phyloP scores from a whole-genome alignment of 2,329 filamentous ascomycete species.

The Aspergillus fumigatus region DNA sequence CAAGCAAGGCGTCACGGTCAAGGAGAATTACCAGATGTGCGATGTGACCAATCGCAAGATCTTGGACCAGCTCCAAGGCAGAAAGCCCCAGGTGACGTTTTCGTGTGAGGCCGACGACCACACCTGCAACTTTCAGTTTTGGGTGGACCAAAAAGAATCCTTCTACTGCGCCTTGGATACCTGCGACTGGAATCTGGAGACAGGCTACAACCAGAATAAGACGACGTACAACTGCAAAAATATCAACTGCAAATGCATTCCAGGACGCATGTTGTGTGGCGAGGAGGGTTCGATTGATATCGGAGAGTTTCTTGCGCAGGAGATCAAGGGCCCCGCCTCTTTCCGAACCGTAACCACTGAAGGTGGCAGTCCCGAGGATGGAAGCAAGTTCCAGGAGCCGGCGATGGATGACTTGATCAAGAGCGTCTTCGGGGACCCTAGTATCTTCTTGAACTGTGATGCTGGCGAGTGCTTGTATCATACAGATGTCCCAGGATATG shows the following conservation, averaged over 20 bases:
- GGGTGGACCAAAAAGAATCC: conserved; percentile 89
- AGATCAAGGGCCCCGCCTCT: conserved; percentile 80
- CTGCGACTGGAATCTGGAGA: conserved; percentile 69
- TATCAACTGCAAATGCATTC: conserved; percentile 81
- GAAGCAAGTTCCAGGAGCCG: conserved; percentile 84
- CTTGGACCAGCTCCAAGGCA: conserved; percentile 73
- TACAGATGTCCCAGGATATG: conserved; percentile 88
- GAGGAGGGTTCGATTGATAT: conserved; percentile 89
- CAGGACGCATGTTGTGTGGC: conserved; percentile 89
- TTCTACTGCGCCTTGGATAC: conserved; percentile 90
- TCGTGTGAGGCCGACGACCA: conserved; percentile 71
- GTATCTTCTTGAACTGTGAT: conserved; percentile 75
- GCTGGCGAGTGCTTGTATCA: conserved; percentile 90
- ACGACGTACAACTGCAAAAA: conserved; percentile 82
- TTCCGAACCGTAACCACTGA: conserved; percentile 65
- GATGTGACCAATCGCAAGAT: conserved; percentile 97
- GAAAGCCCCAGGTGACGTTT: conserved; percentile 91
- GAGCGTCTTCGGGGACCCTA: conserved; percentile 83
- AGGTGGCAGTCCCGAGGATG: conserved; percentile 56
- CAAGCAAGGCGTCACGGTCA: conserved; percentile 81
- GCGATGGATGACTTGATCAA: conserved; percentile 88
- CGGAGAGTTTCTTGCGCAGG: conserved; percentile 75
- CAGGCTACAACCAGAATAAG: conserved; percentile 66
- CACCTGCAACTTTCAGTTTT: conserved; percentile 96
- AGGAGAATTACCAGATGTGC: conserved; percentile 96